Conservation (phyloP, 176 grass and related monocot species). For the Oryza glaberrima region DNA sequence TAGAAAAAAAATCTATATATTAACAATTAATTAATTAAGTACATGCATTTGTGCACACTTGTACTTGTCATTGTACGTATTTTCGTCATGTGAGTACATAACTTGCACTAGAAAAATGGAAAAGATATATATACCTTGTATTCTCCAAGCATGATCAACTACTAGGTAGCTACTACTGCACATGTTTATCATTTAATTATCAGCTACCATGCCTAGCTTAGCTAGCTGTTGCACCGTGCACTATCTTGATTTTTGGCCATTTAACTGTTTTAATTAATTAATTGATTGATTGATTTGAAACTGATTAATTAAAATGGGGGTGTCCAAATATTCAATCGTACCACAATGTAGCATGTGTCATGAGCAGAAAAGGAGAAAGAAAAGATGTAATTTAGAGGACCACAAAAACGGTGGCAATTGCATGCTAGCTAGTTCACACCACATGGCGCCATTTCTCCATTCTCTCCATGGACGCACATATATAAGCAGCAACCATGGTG, state of each 20-base stretch:
- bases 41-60: not conserved
- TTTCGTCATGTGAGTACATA: constrained; percentile 20
- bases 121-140: not conserved
- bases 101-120: constrained; percentile 19
- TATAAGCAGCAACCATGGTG: not conserved
- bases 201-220: not conserved
- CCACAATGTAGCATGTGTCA: constrained; percentile 35
- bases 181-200: constrained; percentile 2
- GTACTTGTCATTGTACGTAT: constrained; percentile 28
- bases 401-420: constrained; percentile 36
- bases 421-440: constrained; percentile 56
- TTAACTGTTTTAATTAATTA: not conserved
- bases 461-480: not conserved
- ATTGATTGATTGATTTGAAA: not conserved
- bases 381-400: constrained; percentile 39
- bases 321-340: not conserved
- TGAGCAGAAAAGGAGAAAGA: constrained; percentile 29
- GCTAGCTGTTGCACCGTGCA: not conserved
- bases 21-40: not conserved
- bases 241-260: not conserved
- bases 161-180: not conserved
- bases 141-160: not conserved
- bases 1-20: too few species aligned
- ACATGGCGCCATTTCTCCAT: constrained; percentile 43
- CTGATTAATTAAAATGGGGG: not conserved